phyloP scores from a whole-genome alignment of 768 basidiomycete species.

The Lactarius sp. region DNA sequence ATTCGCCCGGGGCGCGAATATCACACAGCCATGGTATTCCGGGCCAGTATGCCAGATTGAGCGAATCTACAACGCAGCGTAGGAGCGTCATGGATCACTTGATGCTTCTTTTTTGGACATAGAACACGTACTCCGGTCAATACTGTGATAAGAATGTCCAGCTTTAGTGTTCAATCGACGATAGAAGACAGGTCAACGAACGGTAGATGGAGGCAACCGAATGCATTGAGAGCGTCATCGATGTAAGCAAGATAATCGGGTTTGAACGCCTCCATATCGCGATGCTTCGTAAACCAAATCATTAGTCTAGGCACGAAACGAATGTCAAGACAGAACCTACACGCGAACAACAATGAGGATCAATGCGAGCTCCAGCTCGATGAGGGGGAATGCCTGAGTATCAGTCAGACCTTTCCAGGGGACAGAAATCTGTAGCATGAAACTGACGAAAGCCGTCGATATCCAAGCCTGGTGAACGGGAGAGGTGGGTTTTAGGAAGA shows the following conservation, averaged over 20 bases:
- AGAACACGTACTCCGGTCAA: not conserved
- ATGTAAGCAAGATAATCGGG: not conserved
- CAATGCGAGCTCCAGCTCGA: constrained; percentile 1
- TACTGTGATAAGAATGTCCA: not conserved
- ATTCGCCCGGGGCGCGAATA: not conserved
- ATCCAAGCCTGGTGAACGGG: constrained; percentile 1
- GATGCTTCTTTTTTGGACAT: not conserved
- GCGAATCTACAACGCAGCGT: not conserved
- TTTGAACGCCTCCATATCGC: constrained; percentile 1
- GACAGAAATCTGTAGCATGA: not conserved
- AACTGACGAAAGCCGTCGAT: constrained; percentile 6
- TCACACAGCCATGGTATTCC: constrained; percentile 1
- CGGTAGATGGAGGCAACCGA: not conserved
- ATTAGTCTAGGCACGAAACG: not conserved
- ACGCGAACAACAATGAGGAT: constrained; percentile 9
- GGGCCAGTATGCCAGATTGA: not conserved
- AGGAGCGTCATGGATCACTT: not conserved
- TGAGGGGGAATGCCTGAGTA: not conserved
- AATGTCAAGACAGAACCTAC: not conserved
- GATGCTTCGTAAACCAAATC: not conserved
- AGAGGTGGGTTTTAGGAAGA: not conserved
- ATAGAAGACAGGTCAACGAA: not conserved
- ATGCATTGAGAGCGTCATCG: not conserved
- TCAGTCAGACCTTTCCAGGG: not conserved
- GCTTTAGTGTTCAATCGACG: not conserved